A percentile compares a stretch with the other conserved stretches of the same genome.
phyloP scores from a whole-genome alignment of 768 basidiomycete species.

The Coprinopsis sp. region DNA sequence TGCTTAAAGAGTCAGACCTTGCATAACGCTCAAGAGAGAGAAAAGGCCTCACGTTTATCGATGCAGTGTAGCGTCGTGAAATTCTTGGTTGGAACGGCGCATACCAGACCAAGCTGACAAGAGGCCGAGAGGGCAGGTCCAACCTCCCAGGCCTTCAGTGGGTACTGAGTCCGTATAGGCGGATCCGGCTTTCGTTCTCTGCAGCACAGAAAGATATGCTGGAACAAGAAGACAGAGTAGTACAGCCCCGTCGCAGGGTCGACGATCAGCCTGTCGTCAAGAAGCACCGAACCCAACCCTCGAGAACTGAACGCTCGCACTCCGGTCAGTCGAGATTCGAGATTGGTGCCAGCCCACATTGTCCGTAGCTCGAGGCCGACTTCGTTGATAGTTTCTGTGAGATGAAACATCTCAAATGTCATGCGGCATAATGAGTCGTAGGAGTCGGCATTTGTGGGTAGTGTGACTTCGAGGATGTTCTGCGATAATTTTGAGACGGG shows the following conservation, averaged over 20 bases:
- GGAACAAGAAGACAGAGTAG: conserved; percentile 33
- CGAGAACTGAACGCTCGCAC: conserved; percentile 24
- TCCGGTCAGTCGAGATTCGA: conserved; percentile 24
- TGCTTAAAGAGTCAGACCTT: conserved; percentile 2
- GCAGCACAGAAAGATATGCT: conserved; percentile 31
- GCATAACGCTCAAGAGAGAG: neutral
- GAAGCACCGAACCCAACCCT: conserved; percentile 26
- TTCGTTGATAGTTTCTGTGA: conserved; percentile 33
- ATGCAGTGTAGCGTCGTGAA: conserved; percentile 24
- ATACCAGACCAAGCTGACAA: conserved; percentile 24
- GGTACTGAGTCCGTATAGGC: conserved; percentile 20
- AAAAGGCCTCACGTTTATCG: conserved; percentile 22
- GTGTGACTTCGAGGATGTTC: conserved; percentile 26
- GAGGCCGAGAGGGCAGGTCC: conserved; percentile 29
- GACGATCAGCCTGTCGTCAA: conserved; percentile 30
- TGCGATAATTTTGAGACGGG: conserved; percentile 7
- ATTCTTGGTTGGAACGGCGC: conserved; percentile 26
- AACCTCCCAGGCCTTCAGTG: conserved; percentile 33
- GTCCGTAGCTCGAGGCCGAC: conserved; percentile 34
- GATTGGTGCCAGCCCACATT: conserved; percentile 22
- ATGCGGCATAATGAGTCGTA: conserved; percentile 33
- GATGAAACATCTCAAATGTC: conserved; percentile 25
- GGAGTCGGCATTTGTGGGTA: conserved; percentile 21
- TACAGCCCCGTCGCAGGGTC: conserved; percentile 17
- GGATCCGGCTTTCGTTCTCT: conserved; percentile 17